phyloP scores from a whole-genome alignment of 2,329 filamentous ascomycete genomes.

The Penicillium sp. region DNA sequence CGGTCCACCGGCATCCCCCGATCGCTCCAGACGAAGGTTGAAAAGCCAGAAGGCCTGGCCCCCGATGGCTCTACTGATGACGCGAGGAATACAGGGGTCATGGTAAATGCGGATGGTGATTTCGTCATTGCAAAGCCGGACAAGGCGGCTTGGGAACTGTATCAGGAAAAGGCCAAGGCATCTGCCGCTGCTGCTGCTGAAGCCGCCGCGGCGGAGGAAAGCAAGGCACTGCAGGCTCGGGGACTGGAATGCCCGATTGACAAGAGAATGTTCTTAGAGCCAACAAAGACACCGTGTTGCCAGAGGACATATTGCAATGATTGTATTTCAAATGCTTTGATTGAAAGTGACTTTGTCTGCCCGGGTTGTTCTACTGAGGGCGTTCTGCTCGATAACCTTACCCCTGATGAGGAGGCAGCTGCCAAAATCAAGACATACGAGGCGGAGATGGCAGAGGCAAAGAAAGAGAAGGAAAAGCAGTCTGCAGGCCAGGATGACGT shows the following conservation, averaged over 20 bases:
- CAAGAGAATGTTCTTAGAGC: constrained; percentile 96
- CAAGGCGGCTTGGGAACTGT: constrained; percentile 93
- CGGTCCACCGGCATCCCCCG: constrained; percentile 94
- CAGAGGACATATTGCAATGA: constrained; percentile 98
- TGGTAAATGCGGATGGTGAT: constrained; percentile 96
- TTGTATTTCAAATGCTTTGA: constrained; percentile 98
- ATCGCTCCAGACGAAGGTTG: constrained; percentile 91
- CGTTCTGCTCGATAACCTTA: constrained; percentile 87
- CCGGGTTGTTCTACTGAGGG: constrained; percentile 86
- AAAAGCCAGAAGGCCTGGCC: constrained; percentile 74
- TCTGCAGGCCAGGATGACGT: constrained; percentile 25
- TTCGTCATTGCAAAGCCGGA: constrained; percentile 96
- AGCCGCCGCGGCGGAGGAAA: constrained; percentile 69
- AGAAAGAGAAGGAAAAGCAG: constrained; percentile 42
- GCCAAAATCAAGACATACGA: constrained; percentile 74
- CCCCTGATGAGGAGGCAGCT: constrained; percentile 71
- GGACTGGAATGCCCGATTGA: constrained; percentile 93
- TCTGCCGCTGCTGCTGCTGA: constrained; percentile 76
- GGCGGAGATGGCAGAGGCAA: constrained; percentile 48
- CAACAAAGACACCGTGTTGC: constrained; percentile 98
- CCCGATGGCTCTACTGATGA: constrained; percentile 75
- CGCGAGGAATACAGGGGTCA: constrained; percentile 78
- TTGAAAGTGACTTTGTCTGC: constrained; percentile 96
- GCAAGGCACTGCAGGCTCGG: constrained; percentile 81
- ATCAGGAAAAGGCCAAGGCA: constrained; percentile 88